These are phyloP conservation scores for Sarocladiaceae sp. DNA, from an alignment of 2,329 filamentous ascomycete genomes.

Conservation along the genomic window DNA sequence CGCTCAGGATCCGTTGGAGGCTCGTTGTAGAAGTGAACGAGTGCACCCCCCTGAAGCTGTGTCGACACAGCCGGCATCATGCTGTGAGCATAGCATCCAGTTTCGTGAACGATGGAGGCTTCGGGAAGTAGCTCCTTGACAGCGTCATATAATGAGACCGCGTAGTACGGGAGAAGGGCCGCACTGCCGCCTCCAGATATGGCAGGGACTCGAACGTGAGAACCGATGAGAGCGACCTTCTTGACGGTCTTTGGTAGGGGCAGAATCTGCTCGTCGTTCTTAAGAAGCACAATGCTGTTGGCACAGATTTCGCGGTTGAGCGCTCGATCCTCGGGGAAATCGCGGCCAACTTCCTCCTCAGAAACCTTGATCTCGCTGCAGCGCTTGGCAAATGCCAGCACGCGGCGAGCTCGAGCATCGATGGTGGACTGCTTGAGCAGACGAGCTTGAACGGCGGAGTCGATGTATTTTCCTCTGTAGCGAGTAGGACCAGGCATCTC, in stretches of 20 bases:
- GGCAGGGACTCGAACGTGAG: conserved; percentile 33
- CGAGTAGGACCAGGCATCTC: conserved; percentile 32
- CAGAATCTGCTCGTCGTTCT: conserved; percentile 37
- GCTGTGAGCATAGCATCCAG: conserved; percentile 14
- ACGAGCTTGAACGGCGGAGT: conserved; percentile 17
- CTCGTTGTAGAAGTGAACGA: conserved; percentile 20
- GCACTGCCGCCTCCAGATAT: conserved; percentile 30
- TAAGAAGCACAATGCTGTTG: conserved; percentile 44
- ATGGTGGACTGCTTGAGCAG: conserved; percentile 18
- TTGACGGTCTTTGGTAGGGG: conserved; percentile 35
- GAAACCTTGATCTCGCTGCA: conserved; percentile 17
- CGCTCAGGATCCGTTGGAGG: neutral
- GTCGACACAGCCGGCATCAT: conserved; percentile 7
- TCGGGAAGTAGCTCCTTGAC: conserved; percentile 20
- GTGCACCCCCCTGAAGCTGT: conserved; percentile 12
- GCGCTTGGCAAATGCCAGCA: conserved; percentile 24
- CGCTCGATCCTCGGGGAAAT: conserved; percentile 17
- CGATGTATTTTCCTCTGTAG: conserved; percentile 18
- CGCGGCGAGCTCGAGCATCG: conserved; percentile 22
- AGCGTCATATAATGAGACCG: conserved; percentile 26
- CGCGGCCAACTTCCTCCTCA: conserved; percentile 15
- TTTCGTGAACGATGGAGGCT: conserved; percentile 15
- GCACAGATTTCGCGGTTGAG: conserved; percentile 21
- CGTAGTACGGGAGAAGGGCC: conserved; percentile 28
- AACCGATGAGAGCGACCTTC: conserved; percentile 27